Conservation (phyloP, 2,329 filamentous ascomycete species). For the Kalaharituber pfeilii region DNA sequence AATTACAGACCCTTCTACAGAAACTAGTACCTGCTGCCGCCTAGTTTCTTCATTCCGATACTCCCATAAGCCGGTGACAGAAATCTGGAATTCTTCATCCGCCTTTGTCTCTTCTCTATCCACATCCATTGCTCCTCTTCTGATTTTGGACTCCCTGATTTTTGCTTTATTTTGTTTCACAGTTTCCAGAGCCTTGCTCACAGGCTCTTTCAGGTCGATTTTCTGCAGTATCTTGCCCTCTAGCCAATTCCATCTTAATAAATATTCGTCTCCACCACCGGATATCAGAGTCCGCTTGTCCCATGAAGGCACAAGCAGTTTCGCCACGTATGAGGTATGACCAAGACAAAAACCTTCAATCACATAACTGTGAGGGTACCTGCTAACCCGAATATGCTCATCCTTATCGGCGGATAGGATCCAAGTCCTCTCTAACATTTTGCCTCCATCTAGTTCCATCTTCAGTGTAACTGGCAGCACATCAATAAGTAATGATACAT, state of each 20-base stretch:
- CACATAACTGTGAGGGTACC: constrained; percentile 65
- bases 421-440: constrained; percentile 34
- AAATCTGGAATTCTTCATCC: constrained; percentile 23
- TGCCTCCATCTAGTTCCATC: constrained; percentile 34
- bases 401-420: constrained; percentile 53
- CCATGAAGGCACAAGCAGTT: constrained; percentile 45
- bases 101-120: constrained; percentile 10
- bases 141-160: constrained; percentile 5
- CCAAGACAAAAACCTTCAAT: constrained; percentile 83
- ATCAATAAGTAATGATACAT: constrained; percentile 87
- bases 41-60: constrained; percentile 19
- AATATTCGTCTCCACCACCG: constrained; percentile 64
- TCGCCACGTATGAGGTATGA: constrained; percentile 69
- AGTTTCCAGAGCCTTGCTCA: constrained; percentile 29
- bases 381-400: constrained; percentile 73
- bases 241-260: constrained; percentile 73
- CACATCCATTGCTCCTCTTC: constrained; percentile 4
- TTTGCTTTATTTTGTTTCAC: constrained; percentile 9
- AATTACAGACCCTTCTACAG: constrained; percentile 39
- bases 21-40: constrained; percentile 32
- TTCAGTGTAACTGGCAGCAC: constrained; percentile 39
- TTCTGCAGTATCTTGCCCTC: constrained; percentile 37
- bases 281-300: constrained; percentile 53
- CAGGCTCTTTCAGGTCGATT: constrained; percentile 35
- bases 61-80: constrained; percentile 26